These are phyloP conservation scores for Prorocentrum cordatum DNA, from an alignment of 169 alveolate species.

Conservation along the genomic window DNA sequence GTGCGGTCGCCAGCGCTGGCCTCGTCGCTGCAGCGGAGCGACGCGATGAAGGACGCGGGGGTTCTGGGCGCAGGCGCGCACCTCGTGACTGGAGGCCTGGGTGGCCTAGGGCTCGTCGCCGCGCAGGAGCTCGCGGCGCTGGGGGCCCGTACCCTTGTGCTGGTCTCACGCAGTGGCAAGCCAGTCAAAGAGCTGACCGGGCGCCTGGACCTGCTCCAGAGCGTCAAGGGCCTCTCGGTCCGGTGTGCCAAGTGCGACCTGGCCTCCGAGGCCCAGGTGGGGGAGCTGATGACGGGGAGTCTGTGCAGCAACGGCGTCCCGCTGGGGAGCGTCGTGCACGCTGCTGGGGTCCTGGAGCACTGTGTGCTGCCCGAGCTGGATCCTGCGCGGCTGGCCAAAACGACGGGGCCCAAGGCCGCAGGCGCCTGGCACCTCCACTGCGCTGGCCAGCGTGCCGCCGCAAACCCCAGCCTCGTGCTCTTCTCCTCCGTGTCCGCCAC, in stretches of 20 bases:
- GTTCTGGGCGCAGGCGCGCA: background rate
- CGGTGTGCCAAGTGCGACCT: background rate
- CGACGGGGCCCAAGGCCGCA: conserved; percentile 25
- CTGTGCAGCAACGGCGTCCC: background rate
- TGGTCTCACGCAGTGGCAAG: conserved; percentile 47
- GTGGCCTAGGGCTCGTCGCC: conserved; percentile 42
- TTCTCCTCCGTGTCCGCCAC: conserved; percentile 49
- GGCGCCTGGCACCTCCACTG: conserved; percentile 56
- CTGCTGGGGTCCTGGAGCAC: conserved; percentile 31
- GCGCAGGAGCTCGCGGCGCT: conserved; percentile 27
- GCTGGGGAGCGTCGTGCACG: conserved; percentile 13
- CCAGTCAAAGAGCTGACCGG: background rate
- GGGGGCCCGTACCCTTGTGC: conserved; percentile 60
- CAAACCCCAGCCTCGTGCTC: background rate
- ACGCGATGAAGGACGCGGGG: background rate
- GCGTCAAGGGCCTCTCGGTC: background rate
- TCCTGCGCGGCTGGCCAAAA: background rate
- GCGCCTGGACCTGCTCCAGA: background rate
- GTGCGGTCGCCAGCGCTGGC: conserved; percentile 28
- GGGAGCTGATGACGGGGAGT: background rate
- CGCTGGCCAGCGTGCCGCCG: background rate
- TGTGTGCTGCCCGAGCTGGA: conserved; percentile 25
- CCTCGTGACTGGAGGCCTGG: conserved; percentile 59
- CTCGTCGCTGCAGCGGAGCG: conserved; percentile 15
- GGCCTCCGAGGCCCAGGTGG: background rate